Evolutionary conservation across 106 monocot species (phyloP), one percentile per base, ranked within the genome.

Genomic region (Dendrobium huoshanense): DNA sequence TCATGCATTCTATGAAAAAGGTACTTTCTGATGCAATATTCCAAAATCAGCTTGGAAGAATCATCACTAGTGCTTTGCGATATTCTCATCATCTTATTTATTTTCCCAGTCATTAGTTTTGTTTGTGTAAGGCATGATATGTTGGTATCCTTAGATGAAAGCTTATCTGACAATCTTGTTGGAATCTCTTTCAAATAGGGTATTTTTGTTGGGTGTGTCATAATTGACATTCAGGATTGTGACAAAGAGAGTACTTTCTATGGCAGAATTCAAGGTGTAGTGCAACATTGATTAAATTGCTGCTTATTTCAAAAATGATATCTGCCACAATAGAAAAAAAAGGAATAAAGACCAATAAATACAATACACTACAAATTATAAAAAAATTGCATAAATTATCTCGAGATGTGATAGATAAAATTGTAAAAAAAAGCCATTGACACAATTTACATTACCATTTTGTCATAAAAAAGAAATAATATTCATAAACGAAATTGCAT

Each of bases 161-260:
- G 65, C 73, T 68, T 83, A 65, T 90, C 93, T 93, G 90, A 93
- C 87, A 78, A 79, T 79, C 82, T 87, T 89, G 85, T 89, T 94
- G 93, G 86, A 90, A 92, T 92, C 83, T 91, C 84, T 94, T 87
- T 87, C 85, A 94, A 91, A 89, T 94, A 94, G 93, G 93, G 93
- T 91, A 86, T 94, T 89, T 89, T 84, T 89, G 82, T 89, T 94
- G 91, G 93, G 84, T 94, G 82, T 94, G 64, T 91, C 93, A 89
- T 94, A 86, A 93, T 93, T 91, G 86, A 86, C 87, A 86, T 94
- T 91, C 89, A 89, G 87, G 81, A 91, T 77, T 75, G 89, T 84
- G 89, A 91, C 89, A 87, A 83, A 89, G 87, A 84, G 72, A 88
- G 85, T 90, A 83, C 80, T 87, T 88, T 82, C 58, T 88, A 88